A percentile compares a stretch with the other conserved stretches of the same genome.
These are phyloP conservation scores for Mortierella sp. DNA, from an alignment of 371 early-diverging fungal genomes.

Conservation along the genomic window DNA sequence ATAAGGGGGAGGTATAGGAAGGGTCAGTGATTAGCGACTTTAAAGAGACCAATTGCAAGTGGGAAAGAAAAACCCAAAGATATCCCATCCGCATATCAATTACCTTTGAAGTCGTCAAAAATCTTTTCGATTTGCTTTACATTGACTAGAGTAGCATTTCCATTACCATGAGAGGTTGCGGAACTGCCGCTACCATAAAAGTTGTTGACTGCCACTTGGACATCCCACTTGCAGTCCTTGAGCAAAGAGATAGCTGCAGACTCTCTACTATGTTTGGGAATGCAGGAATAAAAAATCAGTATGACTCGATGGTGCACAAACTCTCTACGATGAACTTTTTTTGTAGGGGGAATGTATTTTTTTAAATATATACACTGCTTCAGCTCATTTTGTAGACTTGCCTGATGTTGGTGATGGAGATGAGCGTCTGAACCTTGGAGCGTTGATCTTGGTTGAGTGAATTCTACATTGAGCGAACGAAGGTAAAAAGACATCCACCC, in stretches of 20 bases:
- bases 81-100: not conserved
- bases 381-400: slow-evolving; percentile 10
- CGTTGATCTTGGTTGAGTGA: slow-evolving; percentile 32
- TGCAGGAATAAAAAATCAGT: not conserved
- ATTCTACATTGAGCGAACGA: slow-evolving; percentile 15
- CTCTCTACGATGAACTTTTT: not conserved
- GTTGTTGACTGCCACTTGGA: slow-evolving; percentile 74
- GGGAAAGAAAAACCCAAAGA: not conserved
- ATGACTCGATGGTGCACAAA: slow-evolving; percentile 1
- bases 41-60: not conserved
- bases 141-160: slow-evolving; percentile 3
- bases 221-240: slow-evolving; percentile 71
- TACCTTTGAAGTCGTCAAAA: slow-evolving; percentile 82
- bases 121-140: slow-evolving; percentile 58
- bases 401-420: slow-evolving; percentile 44
- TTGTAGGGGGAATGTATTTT: not conserved
- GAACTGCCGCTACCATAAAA: slow-evolving; percentile 62
- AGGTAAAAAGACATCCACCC: not conserved
- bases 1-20: not conserved
- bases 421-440: slow-evolving; percentile 36
- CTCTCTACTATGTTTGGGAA: slow-evolving; percentile 59
- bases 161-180: slow-evolving; percentile 20
- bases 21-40: not conserved
- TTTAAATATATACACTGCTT: not conserved
- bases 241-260: slow-evolving; percentile 65